Conservation (phyloP, 108 stramenopile genomes). For the Skeletonema potamos region DNA sequence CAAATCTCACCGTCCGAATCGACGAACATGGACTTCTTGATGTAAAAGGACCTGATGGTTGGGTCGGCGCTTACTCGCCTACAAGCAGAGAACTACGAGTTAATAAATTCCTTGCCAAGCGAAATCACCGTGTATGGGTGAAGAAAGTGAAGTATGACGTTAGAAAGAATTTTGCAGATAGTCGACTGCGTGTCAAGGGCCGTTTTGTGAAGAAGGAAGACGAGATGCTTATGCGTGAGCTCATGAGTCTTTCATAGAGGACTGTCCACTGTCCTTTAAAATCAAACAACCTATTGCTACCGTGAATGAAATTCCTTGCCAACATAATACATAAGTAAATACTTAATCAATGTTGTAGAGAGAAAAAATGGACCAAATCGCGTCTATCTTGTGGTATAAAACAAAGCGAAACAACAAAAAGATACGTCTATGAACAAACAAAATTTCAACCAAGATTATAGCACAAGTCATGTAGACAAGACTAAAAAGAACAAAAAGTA, state of each 20-base stretch:
- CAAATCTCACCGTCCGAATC: slow-evolving; percentile 58
- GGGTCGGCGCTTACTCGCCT: slow-evolving; percentile 97
- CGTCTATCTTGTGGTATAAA: too few species aligned
- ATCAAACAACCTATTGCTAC: neutral
- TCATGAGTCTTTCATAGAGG: slow-evolving; percentile 85
- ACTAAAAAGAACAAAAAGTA: too few species aligned
- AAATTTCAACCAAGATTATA: too few species aligned
- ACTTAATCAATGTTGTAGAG: neutral
- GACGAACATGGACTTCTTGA: slow-evolving; percentile 72
- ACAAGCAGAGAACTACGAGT: slow-evolving; percentile 87
- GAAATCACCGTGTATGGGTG: slow-evolving; percentile 94
- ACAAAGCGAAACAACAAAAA: too few species aligned
- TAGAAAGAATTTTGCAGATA: slow-evolving; percentile 98
- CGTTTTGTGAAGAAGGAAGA: slow-evolving; percentile 99
- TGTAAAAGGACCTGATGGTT: slow-evolving; percentile 83
- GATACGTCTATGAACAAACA: too few species aligned
- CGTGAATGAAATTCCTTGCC: neutral
- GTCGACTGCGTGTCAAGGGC: slow-evolving; percentile 94
- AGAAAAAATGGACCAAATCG: too few species aligned
- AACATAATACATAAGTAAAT: neutral
- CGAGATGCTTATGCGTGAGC: slow-evolving; percentile 92
- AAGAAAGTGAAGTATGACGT: slow-evolving; percentile 98
- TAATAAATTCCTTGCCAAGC: slow-evolving; percentile 90
- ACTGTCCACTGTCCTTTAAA: neutral
- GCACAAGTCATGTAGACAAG: too few species aligned